These are phyloP conservation scores for Volvox carteri DNA, from an alignment of 163 green algal genomes.

Conservation along the genomic window DNA sequence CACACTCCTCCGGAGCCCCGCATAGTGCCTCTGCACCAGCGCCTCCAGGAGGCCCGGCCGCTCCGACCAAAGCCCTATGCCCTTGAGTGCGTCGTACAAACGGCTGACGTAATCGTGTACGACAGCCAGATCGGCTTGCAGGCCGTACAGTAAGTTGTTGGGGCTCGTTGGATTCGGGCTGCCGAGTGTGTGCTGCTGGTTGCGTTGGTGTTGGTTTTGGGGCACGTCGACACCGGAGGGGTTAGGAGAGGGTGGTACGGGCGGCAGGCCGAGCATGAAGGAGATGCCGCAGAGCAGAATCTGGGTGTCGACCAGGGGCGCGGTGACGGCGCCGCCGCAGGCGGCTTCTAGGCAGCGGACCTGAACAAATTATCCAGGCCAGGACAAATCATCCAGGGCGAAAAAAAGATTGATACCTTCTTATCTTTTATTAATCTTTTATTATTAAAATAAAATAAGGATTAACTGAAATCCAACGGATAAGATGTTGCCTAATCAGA, in stretches of 20 bases:
- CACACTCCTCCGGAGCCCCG: not conserved
- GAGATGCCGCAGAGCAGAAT: not conserved
- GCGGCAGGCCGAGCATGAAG: constrained; percentile 21
- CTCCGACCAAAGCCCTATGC: constrained; percentile 5
- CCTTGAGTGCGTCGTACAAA: not conserved
- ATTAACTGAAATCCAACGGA: no score
- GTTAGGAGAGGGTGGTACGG: not conserved
- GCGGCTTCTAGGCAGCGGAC: not conserved
- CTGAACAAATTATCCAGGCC: no score
- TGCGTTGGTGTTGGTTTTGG: no score
- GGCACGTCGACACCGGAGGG: no score
- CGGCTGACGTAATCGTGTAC: not conserved
- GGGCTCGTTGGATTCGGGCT: no score
- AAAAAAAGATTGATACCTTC: no score
- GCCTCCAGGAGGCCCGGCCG: not conserved
- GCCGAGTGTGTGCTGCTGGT: no score
- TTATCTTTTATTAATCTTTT: no score
- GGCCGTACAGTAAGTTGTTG: not conserved
- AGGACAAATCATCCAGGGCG: no score
- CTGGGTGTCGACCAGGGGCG: not conserved
- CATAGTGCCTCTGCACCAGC: not conserved
- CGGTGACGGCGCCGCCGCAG: not conserved
- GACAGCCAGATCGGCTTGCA: not conserved
- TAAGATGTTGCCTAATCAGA: no score
- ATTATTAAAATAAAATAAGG: no score